Percentiles rank a stretch among this genome's conserved stretches.
phyloP scores from a whole-genome alignment of 352 stramenopile genomes.

The Globisporangium abappressorium region DNA sequence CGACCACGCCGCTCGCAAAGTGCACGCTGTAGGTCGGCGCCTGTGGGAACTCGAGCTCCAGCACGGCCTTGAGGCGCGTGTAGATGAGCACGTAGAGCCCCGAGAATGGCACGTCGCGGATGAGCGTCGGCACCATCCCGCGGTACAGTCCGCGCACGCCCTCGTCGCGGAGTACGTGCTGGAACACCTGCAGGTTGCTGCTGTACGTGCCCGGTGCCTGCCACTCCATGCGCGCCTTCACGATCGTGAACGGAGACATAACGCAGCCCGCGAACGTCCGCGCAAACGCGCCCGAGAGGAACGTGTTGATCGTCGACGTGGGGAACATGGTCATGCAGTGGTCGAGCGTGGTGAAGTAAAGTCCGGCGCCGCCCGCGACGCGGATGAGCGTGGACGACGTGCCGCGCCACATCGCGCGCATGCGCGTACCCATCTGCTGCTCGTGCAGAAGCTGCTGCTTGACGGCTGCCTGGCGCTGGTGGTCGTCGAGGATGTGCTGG shows the following conservation, averaged over 20 bases:
- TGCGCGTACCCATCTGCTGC: slow-evolving; percentile 24
- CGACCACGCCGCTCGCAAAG: slow-evolving; percentile 76
- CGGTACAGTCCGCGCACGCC: slow-evolving; percentile 78
- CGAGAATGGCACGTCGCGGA: slow-evolving; percentile 88
- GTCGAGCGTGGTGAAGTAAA: slow-evolving; percentile 85
- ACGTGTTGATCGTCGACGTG: slow-evolving; percentile 65
- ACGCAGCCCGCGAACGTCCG: slow-evolving; percentile 79
- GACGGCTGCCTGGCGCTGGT: slow-evolving; percentile 9
- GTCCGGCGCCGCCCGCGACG: slow-evolving; percentile 71
- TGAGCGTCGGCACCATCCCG: slow-evolving; percentile 79
- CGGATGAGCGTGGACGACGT: slow-evolving; percentile 79
- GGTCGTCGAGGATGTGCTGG: slow-evolving; percentile 11
- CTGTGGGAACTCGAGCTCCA: slow-evolving; percentile 38
- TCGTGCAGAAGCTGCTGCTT: slow-evolving; percentile 8
- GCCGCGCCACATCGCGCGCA: slow-evolving; percentile 80
- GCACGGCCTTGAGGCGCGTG: slow-evolving; percentile 54
- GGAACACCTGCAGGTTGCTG: slow-evolving; percentile 64
- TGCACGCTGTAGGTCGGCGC: slow-evolving; percentile 63
- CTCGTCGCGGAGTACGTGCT: slow-evolving; percentile 61
- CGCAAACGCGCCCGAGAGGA: slow-evolving; percentile 78
- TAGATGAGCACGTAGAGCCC: slow-evolving; percentile 87
- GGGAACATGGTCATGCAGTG: slow-evolving; percentile 56
- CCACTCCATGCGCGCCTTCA: slow-evolving; percentile 88
- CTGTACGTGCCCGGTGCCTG: slow-evolving; percentile 54
- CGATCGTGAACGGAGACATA: slow-evolving; percentile 83